phyloP scores from a whole-genome alignment of 2,329 filamentous ascomycete species.

The Raffaelea arxii region DNA sequence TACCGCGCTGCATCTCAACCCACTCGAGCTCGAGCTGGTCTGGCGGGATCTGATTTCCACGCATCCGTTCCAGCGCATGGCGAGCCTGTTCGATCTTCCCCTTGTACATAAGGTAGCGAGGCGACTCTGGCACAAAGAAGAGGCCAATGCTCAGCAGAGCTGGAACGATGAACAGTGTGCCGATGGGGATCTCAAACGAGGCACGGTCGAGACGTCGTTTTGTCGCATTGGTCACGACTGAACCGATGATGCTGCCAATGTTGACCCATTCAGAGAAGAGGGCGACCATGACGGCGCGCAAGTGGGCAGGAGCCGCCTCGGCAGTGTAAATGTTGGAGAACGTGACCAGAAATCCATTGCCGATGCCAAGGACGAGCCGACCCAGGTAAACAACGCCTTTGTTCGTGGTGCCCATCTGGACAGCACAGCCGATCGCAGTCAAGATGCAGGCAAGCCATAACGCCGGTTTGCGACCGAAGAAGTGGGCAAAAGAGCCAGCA shows the following conservation, averaged over 20 bases:
- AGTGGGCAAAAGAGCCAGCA: constrained; percentile 35
- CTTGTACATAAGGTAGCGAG: constrained; percentile 31
- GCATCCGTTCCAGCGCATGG: constrained; percentile 19
- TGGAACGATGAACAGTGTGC: constrained; percentile 12
- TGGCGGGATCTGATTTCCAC: constrained; percentile 18
- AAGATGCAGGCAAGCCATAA: constrained; percentile 37
- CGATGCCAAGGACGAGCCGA: constrained; percentile 31
- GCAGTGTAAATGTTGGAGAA: constrained; percentile 38
- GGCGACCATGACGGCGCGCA: constrained; percentile 13
- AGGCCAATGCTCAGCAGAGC: constrained; percentile 22
- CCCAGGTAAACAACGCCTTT: constrained; percentile 33
- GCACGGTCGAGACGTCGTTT: constrained; percentile 8
- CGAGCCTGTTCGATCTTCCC: constrained; percentile 18
- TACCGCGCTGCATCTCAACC: constrained; percentile 28
- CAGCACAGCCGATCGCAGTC: constrained; percentile 30
- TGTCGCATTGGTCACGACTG: constrained; percentile 9
- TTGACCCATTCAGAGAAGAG: constrained; percentile 14
- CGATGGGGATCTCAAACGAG: constrained; percentile 13
- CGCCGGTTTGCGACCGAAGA: constrained; percentile 33
- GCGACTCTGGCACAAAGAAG: constrained; percentile 34
- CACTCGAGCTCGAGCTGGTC: constrained; percentile 28
- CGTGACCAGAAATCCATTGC: constrained; percentile 34
- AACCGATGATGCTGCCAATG: constrained; percentile 12
- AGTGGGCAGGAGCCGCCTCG: constrained; percentile 35
- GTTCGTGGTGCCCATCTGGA: constrained; percentile 31